Base-by-base conservation (phyloP, 441 rosid genomes). In the California macrophylla region DNA sequence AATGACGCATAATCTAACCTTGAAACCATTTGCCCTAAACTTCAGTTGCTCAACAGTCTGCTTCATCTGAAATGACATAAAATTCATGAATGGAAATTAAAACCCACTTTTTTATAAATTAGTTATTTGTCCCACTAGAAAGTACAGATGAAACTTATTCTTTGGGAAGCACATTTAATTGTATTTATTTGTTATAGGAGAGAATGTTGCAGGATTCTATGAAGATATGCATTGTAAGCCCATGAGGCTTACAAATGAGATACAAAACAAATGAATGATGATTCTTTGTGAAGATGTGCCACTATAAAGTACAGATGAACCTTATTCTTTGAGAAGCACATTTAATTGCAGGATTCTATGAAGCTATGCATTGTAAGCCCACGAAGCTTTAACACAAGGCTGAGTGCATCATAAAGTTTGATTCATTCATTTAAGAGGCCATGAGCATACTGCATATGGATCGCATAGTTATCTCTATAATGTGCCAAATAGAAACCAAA, bases 31-130 rank as follows among this genome's bases (percentile, higher is more conserved):
- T 15, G 76, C 83, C 80, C 68, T 75, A 84, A 69, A 45, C 82
- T 84, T 85, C 76, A 76, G 61, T 76, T 80, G 72, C 78, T 83
- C 81, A 58, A 85, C 47, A 50, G 72, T 80, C 66, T 77, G 81
- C 79, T 82, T 85, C 74, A 80, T 77, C 96, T 92, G 86, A 66
- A 79, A 76, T 40, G 45, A 64, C 25, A 79, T 70, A 42, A 70
- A 40, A 66, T 47, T 50, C 61, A 26, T 64, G 66, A 54, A 64
- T 25, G 18, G 8, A 62, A 10, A 66, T 64, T 1, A 12, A 36
- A 16, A 40, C 62, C 62, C 9, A 18, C 60, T 56, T 24, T 56
- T 56, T 10, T 8, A 18, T 52, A 16, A 52, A 20, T 52, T 42
- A 16, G 58, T 16, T 50, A 16, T 52, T 52, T 18, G 13, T 18